These are phyloP conservation scores for Tilletia walkeri DNA, from an alignment of 1,284 basidiomycete species.

Conservation along the genomic window DNA sequence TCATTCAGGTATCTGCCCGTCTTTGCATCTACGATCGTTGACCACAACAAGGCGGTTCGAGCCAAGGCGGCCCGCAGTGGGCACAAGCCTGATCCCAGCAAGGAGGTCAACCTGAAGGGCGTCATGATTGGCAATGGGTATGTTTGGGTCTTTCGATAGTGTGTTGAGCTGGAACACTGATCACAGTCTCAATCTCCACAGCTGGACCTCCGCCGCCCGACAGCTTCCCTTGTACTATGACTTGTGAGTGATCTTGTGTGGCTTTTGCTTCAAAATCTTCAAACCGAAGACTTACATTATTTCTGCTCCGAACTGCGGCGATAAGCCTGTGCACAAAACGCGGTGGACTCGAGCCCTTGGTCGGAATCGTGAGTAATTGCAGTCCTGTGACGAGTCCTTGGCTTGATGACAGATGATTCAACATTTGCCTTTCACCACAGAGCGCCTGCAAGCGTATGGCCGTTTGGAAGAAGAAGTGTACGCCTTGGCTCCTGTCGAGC, in stretches of 20 bases:
- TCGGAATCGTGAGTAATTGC: not conserved
- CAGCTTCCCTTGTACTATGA: slow-evolving; percentile 43
- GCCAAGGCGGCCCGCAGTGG: slow-evolving; percentile 61
- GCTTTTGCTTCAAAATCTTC: not conserved
- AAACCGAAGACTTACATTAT: not conserved
- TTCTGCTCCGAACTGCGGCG: not conserved
- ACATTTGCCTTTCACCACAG: too few species aligned
- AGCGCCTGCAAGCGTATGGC: not conserved
- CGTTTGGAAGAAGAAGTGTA: not conserved
- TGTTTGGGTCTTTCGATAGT: not conserved
- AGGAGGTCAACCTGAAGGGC: slow-evolving; percentile 47
- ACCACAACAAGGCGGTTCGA: slow-evolving; percentile 65
- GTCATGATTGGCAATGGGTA: slow-evolving; percentile 53
- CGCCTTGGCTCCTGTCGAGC: too few species aligned
- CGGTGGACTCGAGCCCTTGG: slow-evolving; percentile 16
- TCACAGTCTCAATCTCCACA: not conserved
- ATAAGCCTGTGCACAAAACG: slow-evolving; percentile 4
- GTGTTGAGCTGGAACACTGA: not conserved
- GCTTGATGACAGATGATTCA: too few species aligned
- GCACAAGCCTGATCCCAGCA: slow-evolving; percentile 60
- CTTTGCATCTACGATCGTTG: slow-evolving; percentile 75
- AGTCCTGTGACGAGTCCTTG: too few species aligned
- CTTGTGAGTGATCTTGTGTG: slow-evolving; percentile 26
- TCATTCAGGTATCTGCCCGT: slow-evolving; percentile 72
- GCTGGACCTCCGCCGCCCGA: slow-evolving; percentile 53